Evolutionary conservation across 495 filamentous ascomycete genomes (phyloP), one percentile per base, ranked within the genome.

Genomic region (Geopyxis carbonaria): DNA sequence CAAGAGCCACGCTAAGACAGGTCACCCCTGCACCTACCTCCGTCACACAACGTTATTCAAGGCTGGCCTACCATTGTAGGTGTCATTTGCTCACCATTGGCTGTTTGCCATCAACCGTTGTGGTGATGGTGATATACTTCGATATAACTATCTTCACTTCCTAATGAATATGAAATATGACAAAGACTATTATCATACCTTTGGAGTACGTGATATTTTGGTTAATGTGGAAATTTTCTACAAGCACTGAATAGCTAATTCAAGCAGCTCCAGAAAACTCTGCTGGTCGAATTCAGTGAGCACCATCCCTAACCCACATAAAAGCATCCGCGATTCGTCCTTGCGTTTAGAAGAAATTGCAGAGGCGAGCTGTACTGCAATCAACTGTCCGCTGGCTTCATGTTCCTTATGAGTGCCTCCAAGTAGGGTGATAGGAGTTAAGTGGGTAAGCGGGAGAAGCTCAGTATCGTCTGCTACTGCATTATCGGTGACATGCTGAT

Each of bases 361-460:
- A 49, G 72, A 87, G 4, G 78, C 89, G 43, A 94, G 80, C 51
- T 93, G 85, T 35, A 79, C 78, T 25, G 83, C 83, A 55, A 83
- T 75, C 3, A 93, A 69, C 61, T 94, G 89, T 19, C 80, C 87
- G 13, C 87, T 51, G 0, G 78, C 80, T 46, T 93, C 83, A 25
- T 86, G 68, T 34, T 80, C 77, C 42, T 78, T 65, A 13, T 72
- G 73, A 21, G 80, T 77, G 9, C 76, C 84, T n/a, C 89, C 89
- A 3, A 97, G 66, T 2, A 97, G 58, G 0, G 89, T 92, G 31
- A 75, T 91, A 2, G 89, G 78, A 4, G 84, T 93, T 23, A 97
- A 62, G 49, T 81, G 75, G 23, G 70, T 63, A 32, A 86, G 66
- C 9, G 89, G 87, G 20, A 93, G 70, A 8, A 82, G 69, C 27